phyloP scores from a whole-genome alignment of 805 yeast species.

The Pichia cabralensis region DNA sequence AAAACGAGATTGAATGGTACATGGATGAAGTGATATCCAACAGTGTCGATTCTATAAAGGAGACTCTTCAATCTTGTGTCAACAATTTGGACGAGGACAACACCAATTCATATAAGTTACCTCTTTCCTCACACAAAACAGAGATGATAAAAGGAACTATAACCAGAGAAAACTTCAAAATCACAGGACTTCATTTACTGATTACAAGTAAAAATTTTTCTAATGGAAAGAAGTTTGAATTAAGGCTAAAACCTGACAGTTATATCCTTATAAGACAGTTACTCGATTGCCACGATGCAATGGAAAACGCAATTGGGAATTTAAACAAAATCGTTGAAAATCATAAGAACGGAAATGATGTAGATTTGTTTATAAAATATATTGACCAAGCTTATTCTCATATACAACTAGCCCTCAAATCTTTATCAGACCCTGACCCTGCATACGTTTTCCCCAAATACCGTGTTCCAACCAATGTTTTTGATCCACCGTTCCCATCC shows the following conservation, averaged over 20 bases:
- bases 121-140: slow-evolving; percentile 44
- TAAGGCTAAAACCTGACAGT: slow-evolving; percentile 29
- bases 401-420: slow-evolving; percentile 25
- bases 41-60: slow-evolving; percentile 36
- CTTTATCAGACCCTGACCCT: slow-evolving; percentile 44
- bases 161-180: slow-evolving; percentile 42
- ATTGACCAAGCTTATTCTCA: slow-evolving; percentile 23
- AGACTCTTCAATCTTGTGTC: slow-evolving; percentile 33
- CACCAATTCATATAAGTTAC: slow-evolving; percentile 39
- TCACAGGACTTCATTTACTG: slow-evolving; percentile 36
- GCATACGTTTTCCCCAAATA: slow-evolving; percentile 49
- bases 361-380: slow-evolving; percentile 15
- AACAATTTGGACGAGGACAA: slow-evolving; percentile 29
- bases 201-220: slow-evolving; percentile 30
- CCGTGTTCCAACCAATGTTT: slow-evolving; percentile 27
- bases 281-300: slow-evolving; percentile 25
- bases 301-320: slow-evolving; percentile 34
- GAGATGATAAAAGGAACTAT: slow-evolving; percentile 53
- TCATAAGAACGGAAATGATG: slow-evolving; percentile 11
- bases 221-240: slow-evolving; percentile 31
- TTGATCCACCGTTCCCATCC: slow-evolving; percentile 39
- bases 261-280: slow-evolving; percentile 34
- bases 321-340: slow-evolving; percentile 27
- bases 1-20: slow-evolving; percentile 35
- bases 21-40: slow-evolving; percentile 37